Percentiles rank a stretch among this genome's conserved stretches.
These are phyloP conservation scores for Cordia subcordata DNA, from an alignment of 257 asterid species.

Conservation along the genomic window DNA sequence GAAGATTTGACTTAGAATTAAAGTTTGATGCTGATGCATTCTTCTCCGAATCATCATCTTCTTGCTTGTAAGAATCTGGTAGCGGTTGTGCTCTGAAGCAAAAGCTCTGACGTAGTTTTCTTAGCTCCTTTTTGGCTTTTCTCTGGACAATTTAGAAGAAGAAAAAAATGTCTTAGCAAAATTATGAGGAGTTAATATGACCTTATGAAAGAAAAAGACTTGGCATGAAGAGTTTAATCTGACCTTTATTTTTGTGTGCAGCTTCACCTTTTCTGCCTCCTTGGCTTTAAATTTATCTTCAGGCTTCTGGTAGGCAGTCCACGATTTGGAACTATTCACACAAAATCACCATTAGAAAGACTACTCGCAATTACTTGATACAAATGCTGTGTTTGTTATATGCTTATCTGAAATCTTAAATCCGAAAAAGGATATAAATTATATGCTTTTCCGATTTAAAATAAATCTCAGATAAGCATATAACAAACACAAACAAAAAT, in stretches of 20 bases:
- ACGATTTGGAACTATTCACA: conserved; percentile 60
- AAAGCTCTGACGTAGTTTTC: conserved; percentile 58
- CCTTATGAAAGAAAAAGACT: too few relatives aligned
- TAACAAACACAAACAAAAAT: too few relatives aligned
- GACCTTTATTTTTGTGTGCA: conserved; percentile 30
- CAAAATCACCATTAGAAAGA: conserved; percentile 6
- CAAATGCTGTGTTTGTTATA: too few relatives aligned
- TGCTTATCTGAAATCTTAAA: too few relatives aligned
- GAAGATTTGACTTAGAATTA: too few relatives aligned
- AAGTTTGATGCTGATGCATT: too few relatives aligned
- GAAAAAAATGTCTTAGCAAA: not conserved
- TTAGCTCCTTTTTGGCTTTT: conserved; percentile 61
- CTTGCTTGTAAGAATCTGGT: conserved; percentile 66
- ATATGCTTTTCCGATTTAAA: too few relatives aligned
- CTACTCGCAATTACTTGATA: not conserved
- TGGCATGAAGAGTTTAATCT: not conserved
- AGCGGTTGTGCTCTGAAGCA: conserved; percentile 83
- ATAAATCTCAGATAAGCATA: too few relatives aligned
- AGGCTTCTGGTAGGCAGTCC: conserved; percentile 79
- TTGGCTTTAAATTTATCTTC: conserved; percentile 77
- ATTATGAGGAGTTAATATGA: too few relatives aligned
- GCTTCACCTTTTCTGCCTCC: conserved; percentile 49
- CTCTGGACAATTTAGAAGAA: conserved; percentile 59
- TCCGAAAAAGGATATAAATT: too few relatives aligned
- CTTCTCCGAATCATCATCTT: too few relatives aligned